Percentiles rank a stretch among this genome's conserved stretches.
Conservation (phyloP, 176 grass and related monocot genomes). For the Ananas comosus region DNA sequence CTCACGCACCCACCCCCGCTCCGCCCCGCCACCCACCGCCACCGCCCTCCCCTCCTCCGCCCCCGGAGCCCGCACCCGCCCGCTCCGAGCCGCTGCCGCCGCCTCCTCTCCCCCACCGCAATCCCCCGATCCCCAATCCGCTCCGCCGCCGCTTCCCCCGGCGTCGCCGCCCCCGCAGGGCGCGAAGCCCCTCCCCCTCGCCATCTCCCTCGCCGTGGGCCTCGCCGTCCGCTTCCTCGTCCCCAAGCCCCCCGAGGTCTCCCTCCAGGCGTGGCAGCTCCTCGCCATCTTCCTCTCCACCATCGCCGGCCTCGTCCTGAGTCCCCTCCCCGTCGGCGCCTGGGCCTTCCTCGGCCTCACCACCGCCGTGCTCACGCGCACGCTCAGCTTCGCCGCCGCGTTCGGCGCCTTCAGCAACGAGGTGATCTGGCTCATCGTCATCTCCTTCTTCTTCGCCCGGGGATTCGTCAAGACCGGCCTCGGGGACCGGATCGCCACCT, state of each 20-base stretch:
- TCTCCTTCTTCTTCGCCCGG: slow-evolving; percentile 89
- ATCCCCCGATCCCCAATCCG: slow-evolving; percentile 18
- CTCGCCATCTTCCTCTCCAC: slow-evolving; percentile 89
- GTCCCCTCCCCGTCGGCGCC: slow-evolving; percentile 75
- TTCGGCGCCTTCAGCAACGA: slow-evolving; percentile 93
- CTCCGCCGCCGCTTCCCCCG: neutral
- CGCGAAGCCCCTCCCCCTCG: slow-evolving; percentile 48
- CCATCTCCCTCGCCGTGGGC: slow-evolving; percentile 57
- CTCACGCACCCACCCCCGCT: neutral
- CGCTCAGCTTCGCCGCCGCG: slow-evolving; percentile 67
- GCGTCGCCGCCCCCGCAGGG: neutral
- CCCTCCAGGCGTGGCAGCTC: slow-evolving; percentile 75
- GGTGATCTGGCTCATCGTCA: slow-evolving; percentile 95
- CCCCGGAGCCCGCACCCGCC: neutral
- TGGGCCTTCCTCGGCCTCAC: slow-evolving; percentile 97
- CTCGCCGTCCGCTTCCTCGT: slow-evolving; percentile 63
- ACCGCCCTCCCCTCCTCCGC: neutral
- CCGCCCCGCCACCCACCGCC: slow-evolving; percentile 1
- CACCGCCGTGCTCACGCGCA: slow-evolving; percentile 50
- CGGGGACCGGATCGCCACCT: slow-evolving; percentile 77
- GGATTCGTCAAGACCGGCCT: slow-evolving; percentile 86
- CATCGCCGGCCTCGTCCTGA: slow-evolving; percentile 70
- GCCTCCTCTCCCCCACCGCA: slow-evolving; percentile 8
- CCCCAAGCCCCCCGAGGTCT: slow-evolving; percentile 49
- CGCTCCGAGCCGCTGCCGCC: slow-evolving; percentile 10